phyloP scores from a whole-genome alignment of 2,329 filamentous ascomycete species.

The Colletotrichum sp. region DNA sequence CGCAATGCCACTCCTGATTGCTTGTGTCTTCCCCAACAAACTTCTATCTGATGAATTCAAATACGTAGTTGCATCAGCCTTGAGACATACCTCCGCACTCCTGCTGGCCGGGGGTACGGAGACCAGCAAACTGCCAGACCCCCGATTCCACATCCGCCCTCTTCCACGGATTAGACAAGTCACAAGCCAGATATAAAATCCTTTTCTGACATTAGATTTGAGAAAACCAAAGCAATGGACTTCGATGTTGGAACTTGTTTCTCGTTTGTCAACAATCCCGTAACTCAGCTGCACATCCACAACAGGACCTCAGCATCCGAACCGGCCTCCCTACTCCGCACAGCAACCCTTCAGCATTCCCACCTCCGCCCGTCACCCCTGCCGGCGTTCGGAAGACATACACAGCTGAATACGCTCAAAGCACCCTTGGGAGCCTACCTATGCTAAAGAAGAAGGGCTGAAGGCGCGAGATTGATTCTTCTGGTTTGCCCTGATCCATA shows the following conservation, averaged over 20 bases:
- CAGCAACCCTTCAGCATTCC: neutral
- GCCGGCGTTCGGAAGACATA: fast-evolving
- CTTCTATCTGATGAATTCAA: neutral
- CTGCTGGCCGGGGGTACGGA: fast-evolving
- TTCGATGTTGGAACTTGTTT: too few species aligned
- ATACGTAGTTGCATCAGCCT: fast-evolving
- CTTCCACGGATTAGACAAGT: neutral
- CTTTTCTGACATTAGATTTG: neutral
- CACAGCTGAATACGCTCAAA: neutral
- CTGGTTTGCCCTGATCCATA: neutral
- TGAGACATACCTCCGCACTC: fast-evolving
- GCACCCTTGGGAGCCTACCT: neutral
- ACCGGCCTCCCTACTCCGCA: fast-evolving
- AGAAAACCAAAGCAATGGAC: neutral
- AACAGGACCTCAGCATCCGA: fast-evolving
- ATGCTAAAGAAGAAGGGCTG: too few species aligned
- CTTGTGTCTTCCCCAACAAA: neutral
- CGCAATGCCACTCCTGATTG: neutral
- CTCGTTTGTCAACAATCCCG: fast-evolving
- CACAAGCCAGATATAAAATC: neutral
- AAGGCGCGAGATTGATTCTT: too few species aligned
- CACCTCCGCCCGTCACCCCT: neutral
- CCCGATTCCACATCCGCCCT: fast-evolving
- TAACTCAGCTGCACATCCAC: neutral
- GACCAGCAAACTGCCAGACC: neutral